A percentile compares a stretch with the other conserved stretches of the same genome.
phyloP scores from a whole-genome alignment of 768 basidiomycete genomes.

The Suillus variegatus region DNA sequence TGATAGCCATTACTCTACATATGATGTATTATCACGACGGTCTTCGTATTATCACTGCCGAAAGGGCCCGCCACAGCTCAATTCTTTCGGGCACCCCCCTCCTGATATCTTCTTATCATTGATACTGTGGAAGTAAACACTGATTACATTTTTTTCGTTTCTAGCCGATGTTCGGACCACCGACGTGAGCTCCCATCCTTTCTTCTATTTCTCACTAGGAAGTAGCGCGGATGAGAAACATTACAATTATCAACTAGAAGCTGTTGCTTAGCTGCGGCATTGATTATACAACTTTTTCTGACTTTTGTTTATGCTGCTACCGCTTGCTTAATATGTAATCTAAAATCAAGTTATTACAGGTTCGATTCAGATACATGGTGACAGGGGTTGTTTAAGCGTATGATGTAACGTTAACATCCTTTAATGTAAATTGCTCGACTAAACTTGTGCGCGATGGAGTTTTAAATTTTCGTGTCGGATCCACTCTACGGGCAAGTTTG shows the following conservation, averaged over 20 bases:
- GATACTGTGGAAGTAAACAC: conserved; percentile 7
- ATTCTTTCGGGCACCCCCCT: conserved; percentile 74
- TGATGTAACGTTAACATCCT: neutral
- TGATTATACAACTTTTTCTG: conserved; percentile 51
- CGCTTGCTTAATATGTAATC: neutral
- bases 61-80: conserved; percentile 96
- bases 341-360: neutral
- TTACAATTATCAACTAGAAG: conserved; percentile 80
- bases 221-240: conserved; percentile 24
- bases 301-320: conserved; percentile 15
- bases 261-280: conserved; percentile 80
- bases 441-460: neutral
- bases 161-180: neutral
- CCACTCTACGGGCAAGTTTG: neutral
- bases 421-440: neutral
- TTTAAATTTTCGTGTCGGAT: neutral
- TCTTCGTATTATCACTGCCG: conserved; percentile 85
- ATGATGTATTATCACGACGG: conserved; percentile 90
- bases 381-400: too few species aligned
- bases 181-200: neutral
- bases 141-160: conserved; percentile 8
- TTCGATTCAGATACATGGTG: neutral
- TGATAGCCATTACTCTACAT: conserved; percentile 13
- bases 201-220: conserved; percentile 1
- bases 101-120: conserved; percentile 51